Evolutionary conservation across 1,139 yeast species (phyloP).

Genomic region (Debaryomyces sp.): DNA sequence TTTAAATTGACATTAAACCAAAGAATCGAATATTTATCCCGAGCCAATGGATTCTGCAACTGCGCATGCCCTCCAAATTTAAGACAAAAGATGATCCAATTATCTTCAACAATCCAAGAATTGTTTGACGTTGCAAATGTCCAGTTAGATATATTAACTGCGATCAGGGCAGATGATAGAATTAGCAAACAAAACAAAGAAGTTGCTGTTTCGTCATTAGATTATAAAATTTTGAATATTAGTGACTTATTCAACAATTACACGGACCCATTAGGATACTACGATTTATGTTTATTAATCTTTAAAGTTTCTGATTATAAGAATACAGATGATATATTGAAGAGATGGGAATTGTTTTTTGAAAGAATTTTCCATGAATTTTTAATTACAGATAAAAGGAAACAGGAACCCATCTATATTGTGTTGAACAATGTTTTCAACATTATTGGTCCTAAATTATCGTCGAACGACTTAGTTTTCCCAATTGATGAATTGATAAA

Average conservation of each 20-base stretch:
- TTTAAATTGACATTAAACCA: slow-evolving; percentile 69
- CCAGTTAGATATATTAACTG: slow-evolving; percentile 76
- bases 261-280: slow-evolving; percentile 87
- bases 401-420: slow-evolving; percentile 42
- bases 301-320: slow-evolving; percentile 84
- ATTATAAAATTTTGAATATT: slow-evolving; percentile 66
- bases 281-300: slow-evolving; percentile 75
- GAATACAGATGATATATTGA: slow-evolving; percentile 69
- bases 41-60: slow-evolving; percentile 93
- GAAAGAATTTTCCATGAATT: slow-evolving; percentile 46
- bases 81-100: slow-evolving; percentile 73
- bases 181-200: slow-evolving; percentile 49
- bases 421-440: slow-evolving; percentile 41
- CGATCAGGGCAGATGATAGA: slow-evolving; percentile 62
- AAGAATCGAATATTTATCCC: slow-evolving; percentile 83
- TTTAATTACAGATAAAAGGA: slow-evolving; percentile 28
- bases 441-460: slow-evolving; percentile 46
- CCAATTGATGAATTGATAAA: slow-evolving; percentile 76
- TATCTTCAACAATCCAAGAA: slow-evolving; percentile 74
- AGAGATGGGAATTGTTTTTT: slow-evolving; percentile 71
- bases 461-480: slow-evolving; percentile 69
- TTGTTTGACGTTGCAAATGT: slow-evolving; percentile 84
- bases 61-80: slow-evolving; percentile 79
- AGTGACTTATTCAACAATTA: slow-evolving; percentile 83
- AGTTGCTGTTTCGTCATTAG: slow-evolving; percentile 56